Base-by-base conservation (phyloP, 2,329 filamentous ascomycete species). In the Apiospora marii region DNA sequence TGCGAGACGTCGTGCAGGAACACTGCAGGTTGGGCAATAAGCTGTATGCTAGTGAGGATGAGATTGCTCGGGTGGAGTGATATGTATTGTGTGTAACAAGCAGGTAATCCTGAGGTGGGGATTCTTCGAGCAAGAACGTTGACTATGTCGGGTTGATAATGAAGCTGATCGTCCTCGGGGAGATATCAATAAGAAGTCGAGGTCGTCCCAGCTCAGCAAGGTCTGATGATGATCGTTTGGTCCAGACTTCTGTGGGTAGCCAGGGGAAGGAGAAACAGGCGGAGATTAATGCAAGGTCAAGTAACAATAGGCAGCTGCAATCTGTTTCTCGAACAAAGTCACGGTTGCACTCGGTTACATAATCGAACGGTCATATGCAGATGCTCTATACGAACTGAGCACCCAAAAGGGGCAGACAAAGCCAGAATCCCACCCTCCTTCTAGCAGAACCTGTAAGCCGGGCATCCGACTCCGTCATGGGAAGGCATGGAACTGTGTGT, bases 81-180 rank as follows among this genome's bases (percentile, higher is more conserved):
- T 64, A 24, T n/a, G 58, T 64, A 24, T 64, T 64, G 34, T 61
- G 19, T 64, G 30, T 64, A 41, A 64, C 58, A 13, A 41, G 58
- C 58, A 64, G 34, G 58, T 24, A 37, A 30, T 41, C 16, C 34
- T 37, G 19, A 4, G 34, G 58, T 64, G 34, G 58, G 6, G 30
- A 41, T 64, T 12, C 10, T 13, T 41, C 19, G 22, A 37, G 3
- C n/a, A 22, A 41, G n/a, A 8, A 37, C 13, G 22, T 13, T 37
- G 53, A 37, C 3, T 64, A 64, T 41, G 34, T 64, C 34, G 30
- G 34, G 58, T 37, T 64, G 30, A 64, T 64, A 64, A 41, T n/a
- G 58, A n/a, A 64, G 58, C 3, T 64, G 58, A 22, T 41, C 58
- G 8, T 14, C 13, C 8, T 41, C 27, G 51, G 7, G 34, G 22